Evolutionary conservation across 2,329 filamentous ascomycete species (phyloP).

Genomic region (Stemphylium lycopersici): DNA sequence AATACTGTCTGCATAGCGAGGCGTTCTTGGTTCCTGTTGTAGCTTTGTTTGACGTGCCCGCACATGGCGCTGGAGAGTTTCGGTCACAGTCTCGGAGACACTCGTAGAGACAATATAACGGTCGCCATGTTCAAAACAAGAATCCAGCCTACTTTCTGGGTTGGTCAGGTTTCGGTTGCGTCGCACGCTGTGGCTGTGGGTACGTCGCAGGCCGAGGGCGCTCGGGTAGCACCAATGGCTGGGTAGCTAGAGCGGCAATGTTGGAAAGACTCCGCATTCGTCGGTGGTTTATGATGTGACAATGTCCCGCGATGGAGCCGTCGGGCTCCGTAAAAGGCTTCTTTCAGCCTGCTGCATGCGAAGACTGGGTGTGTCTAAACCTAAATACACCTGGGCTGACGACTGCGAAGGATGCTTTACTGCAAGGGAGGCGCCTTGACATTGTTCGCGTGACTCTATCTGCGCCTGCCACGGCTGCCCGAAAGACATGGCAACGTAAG

Average conservation of each 20-base stretch:
- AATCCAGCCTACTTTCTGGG: not conserved
- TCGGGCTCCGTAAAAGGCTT: too few species aligned
- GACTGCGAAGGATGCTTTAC: too few species aligned
- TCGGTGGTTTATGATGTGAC: too few species aligned
- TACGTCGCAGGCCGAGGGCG: not conserved
- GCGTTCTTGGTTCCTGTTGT: constrained; percentile 25
- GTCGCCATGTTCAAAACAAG: not conserved
- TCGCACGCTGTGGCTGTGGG: constrained; percentile 1
- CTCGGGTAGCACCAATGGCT: not conserved
- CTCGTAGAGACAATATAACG: not conserved
- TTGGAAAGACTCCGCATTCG: not conserved
- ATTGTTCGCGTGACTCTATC: too few species aligned
- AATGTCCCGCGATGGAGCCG: too few species aligned
- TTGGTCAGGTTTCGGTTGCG: not conserved
- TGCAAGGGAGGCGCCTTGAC: too few species aligned
- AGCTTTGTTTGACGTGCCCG: not conserved
- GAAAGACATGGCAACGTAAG: too few species aligned
- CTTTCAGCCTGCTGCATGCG: too few species aligned
- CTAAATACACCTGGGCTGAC: too few species aligned
- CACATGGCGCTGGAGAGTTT: not conserved
- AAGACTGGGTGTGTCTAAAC: too few species aligned
- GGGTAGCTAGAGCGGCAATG: not conserved
- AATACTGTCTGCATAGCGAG: constrained; percentile 38
- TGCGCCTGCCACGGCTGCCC: too few species aligned
- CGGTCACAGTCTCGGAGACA: not conserved